A percentile compares a stretch with the other conserved stretches of the same genome.
phyloP scores from a whole-genome alignment of 495 filamentous ascomycete species.

The Penicillium bialowiezense region DNA sequence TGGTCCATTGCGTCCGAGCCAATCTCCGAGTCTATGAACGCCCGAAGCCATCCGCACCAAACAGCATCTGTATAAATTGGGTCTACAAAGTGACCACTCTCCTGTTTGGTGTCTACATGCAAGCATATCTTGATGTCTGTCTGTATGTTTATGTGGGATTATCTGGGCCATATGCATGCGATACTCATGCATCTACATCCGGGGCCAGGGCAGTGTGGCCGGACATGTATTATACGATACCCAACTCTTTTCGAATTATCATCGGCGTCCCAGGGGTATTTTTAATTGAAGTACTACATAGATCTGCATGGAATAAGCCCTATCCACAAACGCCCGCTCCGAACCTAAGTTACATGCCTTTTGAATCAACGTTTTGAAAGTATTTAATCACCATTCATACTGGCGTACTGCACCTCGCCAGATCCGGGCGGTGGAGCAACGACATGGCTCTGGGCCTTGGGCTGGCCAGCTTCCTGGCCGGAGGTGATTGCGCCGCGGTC shows the following conservation, averaged over 20 bases:
- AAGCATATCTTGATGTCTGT: background rate
- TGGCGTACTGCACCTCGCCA: slow-evolving; percentile 78
- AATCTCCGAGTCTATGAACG: slow-evolving; percentile 3
- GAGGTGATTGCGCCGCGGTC: slow-evolving; percentile 35
- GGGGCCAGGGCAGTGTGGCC: slow-evolving; percentile 5
- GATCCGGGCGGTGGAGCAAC: slow-evolving; percentile 83
- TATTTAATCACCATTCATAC: slow-evolving; percentile 73
- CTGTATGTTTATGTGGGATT: background rate
- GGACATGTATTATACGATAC: slow-evolving; percentile 48
- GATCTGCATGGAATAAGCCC: slow-evolving; percentile 38
- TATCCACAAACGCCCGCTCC: slow-evolving; percentile 42
- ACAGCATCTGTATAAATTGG: background rate
- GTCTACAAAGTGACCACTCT: background rate
- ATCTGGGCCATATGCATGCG: background rate
- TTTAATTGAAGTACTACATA: slow-evolving; percentile 37
- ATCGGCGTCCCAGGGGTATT: slow-evolving; percentile 37
- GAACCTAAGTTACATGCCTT: slow-evolving; percentile 32
- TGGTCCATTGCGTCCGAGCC: background rate
- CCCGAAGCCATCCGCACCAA: background rate
- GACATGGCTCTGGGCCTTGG: slow-evolving; percentile 45
- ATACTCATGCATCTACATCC: slow-evolving; percentile 3
- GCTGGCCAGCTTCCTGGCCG: slow-evolving; percentile 25
- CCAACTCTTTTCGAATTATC: slow-evolving; percentile 33
- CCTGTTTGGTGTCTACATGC: background rate
- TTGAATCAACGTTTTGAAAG: slow-evolving; percentile 2